Evolutionary conservation across 768 basidiomycete genomes (phyloP).

Genomic region (Trametes elegans): DNA sequence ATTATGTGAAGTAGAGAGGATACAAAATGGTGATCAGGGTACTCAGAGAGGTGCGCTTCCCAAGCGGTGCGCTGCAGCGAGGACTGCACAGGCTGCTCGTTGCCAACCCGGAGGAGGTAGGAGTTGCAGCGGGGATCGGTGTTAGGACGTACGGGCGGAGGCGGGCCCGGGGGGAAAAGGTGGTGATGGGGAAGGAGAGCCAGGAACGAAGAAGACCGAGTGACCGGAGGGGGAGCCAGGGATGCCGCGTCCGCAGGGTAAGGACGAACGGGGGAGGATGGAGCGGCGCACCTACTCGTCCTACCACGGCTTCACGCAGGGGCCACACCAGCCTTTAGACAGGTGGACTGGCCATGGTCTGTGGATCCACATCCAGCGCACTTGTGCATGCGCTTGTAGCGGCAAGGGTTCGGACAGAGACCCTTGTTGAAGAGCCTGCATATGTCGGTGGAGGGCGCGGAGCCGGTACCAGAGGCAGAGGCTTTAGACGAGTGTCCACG

Average conservation of each 20-base stretch:
- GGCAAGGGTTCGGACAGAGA: background rate
- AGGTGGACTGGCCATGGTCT: background rate
- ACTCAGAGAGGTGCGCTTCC: slow-evolving; percentile 13
- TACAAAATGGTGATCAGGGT: slow-evolving; percentile 16
- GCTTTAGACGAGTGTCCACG: background rate
- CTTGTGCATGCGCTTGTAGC: background rate
- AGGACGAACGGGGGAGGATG: background rate
- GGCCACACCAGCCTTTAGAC: background rate
- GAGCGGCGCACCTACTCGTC: background rate
- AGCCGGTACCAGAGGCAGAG: background rate
- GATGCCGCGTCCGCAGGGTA: background rate
- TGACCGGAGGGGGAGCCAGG: background rate
- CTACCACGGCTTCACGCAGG: background rate
- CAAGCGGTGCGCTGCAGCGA: slow-evolving; percentile 12
- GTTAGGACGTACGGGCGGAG: slow-evolving; percentile 15
- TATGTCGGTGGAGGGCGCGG: background rate
- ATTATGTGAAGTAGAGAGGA: slow-evolving; percentile 15
- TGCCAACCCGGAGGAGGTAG: background rate
- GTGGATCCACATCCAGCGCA: background rate
- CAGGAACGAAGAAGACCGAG: background rate
- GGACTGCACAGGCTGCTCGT: background rate
- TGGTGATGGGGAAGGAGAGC: background rate
- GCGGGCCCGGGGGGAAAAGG: background rate
- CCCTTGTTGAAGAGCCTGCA: background rate
- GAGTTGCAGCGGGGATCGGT: slow-evolving; percentile 17